Evolutionary conservation across 2,329 filamentous ascomycete genomes (phyloP), one percentile per base, ranked within the genome.

Genomic region (Metarhizium humberi): DNA sequence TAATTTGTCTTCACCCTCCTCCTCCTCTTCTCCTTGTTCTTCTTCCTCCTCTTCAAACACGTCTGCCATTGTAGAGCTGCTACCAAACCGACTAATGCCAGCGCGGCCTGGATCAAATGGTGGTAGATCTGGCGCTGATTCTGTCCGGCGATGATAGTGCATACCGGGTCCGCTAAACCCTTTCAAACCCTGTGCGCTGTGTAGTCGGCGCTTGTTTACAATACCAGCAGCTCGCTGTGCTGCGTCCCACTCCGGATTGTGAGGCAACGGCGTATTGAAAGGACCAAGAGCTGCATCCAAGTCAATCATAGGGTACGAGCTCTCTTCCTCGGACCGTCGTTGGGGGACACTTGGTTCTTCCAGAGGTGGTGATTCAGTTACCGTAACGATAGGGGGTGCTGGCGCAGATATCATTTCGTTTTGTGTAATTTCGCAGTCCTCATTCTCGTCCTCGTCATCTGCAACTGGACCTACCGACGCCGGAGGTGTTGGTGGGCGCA

Each of bases 201-300:
- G 89, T 66, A 94, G 79, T 56, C 86, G 81, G 60, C 86, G 80
- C 63, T 86, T 84, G 42, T 67, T 64, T 1, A 76, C 72, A n/a
- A 75, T 72, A 6, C 76, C 76, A 6, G 79, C 78, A 1, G 78
- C 77, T 56, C 76, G 76, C 60, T 87, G 83, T 7, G 84, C 85
- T 2, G 83, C 81, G 58, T 87, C 84, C 78, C 85, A 87, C 57
- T 85, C 83, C 2, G 80, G 74, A 56, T 84, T 85, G 11, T 77
- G 76, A 36, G 75, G 75, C 2, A 84, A 74, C 30, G 88, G 88
- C 0, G 91, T 95, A 64, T 95, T 94, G 70, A 96, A 95, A 0
- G 92, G 91, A 2, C 91, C 92, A 1, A 97, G 78, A 30, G 92
- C 94, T 18, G 92, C 92, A 72, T 99, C 94, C 46, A 99, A 75